Base-by-base conservation (phyloP, 2,329 filamentous ascomycete genomes). In the Claviceps paspali region DNA sequence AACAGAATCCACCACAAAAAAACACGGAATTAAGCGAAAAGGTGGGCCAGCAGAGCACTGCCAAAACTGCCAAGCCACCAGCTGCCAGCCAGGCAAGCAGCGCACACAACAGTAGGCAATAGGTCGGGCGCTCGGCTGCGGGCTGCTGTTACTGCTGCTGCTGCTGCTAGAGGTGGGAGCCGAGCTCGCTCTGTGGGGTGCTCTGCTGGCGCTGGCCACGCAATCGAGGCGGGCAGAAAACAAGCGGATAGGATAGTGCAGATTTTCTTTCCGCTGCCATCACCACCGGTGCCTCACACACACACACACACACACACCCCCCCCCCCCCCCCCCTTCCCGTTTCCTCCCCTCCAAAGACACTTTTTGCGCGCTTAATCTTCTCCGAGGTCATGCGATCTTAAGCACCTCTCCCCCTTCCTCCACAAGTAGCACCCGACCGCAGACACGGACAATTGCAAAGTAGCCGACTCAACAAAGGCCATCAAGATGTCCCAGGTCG, bases 401-500 rank as follows among this genome's bases (percentile, higher is more conserved):
- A 55, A 55, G 44, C 46, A 42, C 46, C 39, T 40, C 21, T n/a
- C 39, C 48, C 48, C 50, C 45, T 48, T 47, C 48, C 50, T 48
- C 45, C 45, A 52, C 44, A 52, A 52, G 49, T 45, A 48, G 50
- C 49, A 44, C 42, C 48, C 45, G 44, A 49, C 47, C 49, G 53
- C 54, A 53, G 53, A 53, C 53, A 54, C 51, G 66, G 64, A 67
- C 60, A 57, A 63, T 61, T 56, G 56, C 61, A 55, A 32, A 35
- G 38, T 37, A 38, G 40, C 40, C 40, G 34, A 40, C 34, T 39
- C 40, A 36, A 23, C 34, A 36, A 28, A 42, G 38, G 68, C 63
- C 56, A 56, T 56, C 70, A 73, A 61, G 56, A 74, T 74, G 70
- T 72, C 69, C 43, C 42, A 45, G 63, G 67, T 74, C 67, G 68